phyloP scores from a whole-genome alignment of 2,329 filamentous ascomycete genomes.

The Stachybotrys elegans region DNA sequence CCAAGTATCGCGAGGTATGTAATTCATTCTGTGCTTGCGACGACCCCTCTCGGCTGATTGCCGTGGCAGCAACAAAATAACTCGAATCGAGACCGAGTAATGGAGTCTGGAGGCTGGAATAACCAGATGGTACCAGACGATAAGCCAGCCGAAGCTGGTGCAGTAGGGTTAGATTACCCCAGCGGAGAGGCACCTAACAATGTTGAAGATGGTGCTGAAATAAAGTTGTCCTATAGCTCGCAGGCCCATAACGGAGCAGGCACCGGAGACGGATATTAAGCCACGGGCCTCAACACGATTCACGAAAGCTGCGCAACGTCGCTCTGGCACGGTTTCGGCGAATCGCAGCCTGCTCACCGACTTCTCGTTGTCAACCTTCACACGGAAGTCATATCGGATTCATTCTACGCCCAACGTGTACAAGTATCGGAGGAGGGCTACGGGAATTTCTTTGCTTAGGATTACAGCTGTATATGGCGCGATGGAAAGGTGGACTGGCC shows the following conservation, averaged over 20 bases:
- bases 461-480: no score
- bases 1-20: conserved; percentile 94
- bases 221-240: conserved; percentile 49
- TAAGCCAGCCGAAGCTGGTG: conserved; percentile 21
- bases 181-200: conserved; percentile 35
- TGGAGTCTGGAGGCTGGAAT: conserved; percentile 27
- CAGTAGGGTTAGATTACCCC: conserved; percentile 30
- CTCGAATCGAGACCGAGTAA: conserved; percentile 32
- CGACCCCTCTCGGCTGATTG: conserved; percentile 5
- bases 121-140: conserved; percentile 25
- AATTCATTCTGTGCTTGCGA: not conserved
- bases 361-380: no score
- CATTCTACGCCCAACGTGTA: no score
- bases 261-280: conserved; percentile 46
- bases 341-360: no score
- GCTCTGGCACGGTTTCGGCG: no score
- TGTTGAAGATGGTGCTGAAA: conserved; percentile 34
- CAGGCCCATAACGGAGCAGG: conserved; percentile 55
- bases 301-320: no score
- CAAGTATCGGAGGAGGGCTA: no score
- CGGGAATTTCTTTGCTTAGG: no score
- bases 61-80: conserved; percentile 34
- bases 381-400: no score
- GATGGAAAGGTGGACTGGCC: no score
- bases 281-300: no score